Percentiles rank a stretch among this genome's conserved stretches.
phyloP scores from a whole-genome alignment of 2,329 filamentous ascomycete species.

The Xylaria sp. region DNA sequence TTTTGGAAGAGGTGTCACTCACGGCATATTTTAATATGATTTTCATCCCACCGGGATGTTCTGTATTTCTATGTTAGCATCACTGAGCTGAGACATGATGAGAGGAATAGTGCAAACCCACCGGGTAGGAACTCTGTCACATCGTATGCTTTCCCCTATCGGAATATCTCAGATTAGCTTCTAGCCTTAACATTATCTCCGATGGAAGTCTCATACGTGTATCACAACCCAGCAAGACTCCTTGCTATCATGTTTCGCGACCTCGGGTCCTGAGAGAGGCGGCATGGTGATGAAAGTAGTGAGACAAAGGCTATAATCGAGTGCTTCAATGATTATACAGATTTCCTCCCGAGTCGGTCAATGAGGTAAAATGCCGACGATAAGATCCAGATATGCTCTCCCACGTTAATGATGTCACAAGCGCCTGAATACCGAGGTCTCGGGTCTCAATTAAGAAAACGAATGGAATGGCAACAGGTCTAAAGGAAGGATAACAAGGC shows the following conservation, averaged over 20 bases:
- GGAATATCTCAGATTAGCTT: not conserved
- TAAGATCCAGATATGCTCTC: slow-evolving; percentile 8
- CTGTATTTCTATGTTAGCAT: slow-evolving; percentile 52
- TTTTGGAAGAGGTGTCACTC: slow-evolving; percentile 40
- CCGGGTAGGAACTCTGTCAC: slow-evolving; percentile 88
- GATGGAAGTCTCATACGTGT: slow-evolving; percentile 61
- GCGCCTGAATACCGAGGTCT: not conserved
- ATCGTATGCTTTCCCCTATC: slow-evolving; percentile 81
- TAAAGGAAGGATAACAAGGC: not conserved
- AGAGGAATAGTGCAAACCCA: slow-evolving; percentile 22
- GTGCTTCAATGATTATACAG: not conserved
- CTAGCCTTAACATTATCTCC: slow-evolving; percentile 16
- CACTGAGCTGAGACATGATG: not conserved
- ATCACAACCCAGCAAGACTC: slow-evolving; percentile 94
- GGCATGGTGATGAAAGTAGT: slow-evolving; percentile 43
- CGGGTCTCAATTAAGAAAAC: not conserved
- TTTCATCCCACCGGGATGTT: slow-evolving; percentile 88
- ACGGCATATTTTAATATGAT: slow-evolving; percentile 96
- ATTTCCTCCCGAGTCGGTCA: not conserved
- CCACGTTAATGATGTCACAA: slow-evolving; percentile 31
- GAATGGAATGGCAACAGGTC: not conserved
- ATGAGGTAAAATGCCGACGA: slow-evolving; percentile 11
- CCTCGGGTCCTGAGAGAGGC: slow-evolving; percentile 62
- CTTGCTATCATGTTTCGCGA: slow-evolving; percentile 77
- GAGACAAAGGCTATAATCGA: not conserved